A percentile compares a stretch with the other conserved stretches of the same genome.
phyloP scores from a whole-genome alignment of 176 grass and related monocot genomes.

The Coix lacrymajobi region DNA sequence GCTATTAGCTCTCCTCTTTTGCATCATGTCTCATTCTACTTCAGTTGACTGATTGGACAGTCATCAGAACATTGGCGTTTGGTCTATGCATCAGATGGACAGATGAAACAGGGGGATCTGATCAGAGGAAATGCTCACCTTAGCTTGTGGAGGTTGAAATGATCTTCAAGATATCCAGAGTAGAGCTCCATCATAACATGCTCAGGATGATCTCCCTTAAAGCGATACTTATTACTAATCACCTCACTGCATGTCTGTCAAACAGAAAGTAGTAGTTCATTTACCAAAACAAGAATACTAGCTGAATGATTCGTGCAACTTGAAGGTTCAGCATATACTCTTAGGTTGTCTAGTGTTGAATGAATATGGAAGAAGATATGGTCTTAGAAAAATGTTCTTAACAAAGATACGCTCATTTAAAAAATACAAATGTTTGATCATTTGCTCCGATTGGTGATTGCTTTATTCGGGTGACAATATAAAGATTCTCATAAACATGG shows the following conservation, averaged over 20 bases:
- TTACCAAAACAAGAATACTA: conserved; percentile 10
- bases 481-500: conserved; percentile 27
- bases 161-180: conserved; percentile 70
- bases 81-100: not conserved
- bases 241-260: conserved; percentile 5
- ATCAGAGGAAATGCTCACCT: conserved; percentile 29
- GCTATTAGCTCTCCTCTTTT: not conserved
- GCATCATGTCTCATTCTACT: conserved; percentile 4
- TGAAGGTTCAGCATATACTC: not conserved
- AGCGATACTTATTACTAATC: not conserved
- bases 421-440: conserved; percentile 24
- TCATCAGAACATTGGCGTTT: not conserved
- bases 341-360: conserved; percentile 18
- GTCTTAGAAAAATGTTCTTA: conserved; percentile 11
- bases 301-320: not conserved
- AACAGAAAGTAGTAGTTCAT: not conserved
- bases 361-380: conserved; percentile 27
- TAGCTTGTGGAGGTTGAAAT: conserved; percentile 66
- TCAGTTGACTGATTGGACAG: conserved; percentile 14
- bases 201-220: conserved; percentile 22
- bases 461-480: conserved; percentile 20
- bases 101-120: not conserved
- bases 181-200: conserved; percentile 83
- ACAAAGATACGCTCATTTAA: not conserved
- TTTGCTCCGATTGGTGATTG: not conserved